phyloP scores from a whole-genome alignment of 2,329 filamentous ascomycete species.

The Periconia sp. region DNA sequence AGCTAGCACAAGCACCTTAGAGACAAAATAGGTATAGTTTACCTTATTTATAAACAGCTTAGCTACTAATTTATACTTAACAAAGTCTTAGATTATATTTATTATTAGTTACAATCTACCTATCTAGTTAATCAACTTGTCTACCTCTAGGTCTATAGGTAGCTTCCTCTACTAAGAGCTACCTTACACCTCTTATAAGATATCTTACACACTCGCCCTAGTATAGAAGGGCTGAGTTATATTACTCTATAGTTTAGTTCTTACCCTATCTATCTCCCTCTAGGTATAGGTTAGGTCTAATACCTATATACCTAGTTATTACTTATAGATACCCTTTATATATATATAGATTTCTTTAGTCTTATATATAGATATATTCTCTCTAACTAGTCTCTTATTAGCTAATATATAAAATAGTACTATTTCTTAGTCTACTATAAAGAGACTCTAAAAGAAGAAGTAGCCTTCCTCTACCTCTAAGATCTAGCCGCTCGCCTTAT shows the following conservation, averaged over 20 bases:
- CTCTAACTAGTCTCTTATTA: neutral
- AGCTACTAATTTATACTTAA: too few relatives aligned
- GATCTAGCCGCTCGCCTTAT: too few relatives aligned
- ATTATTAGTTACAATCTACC: too few relatives aligned
- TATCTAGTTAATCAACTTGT: neutral
- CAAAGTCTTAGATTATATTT: too few relatives aligned
- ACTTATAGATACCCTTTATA: neutral
- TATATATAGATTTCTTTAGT: neutral
- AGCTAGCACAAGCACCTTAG: too few relatives aligned
- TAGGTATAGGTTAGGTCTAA: neutral
- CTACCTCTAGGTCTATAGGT: neutral
- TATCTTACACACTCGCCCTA: neutral
- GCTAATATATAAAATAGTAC: neutral
- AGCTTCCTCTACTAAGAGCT: neutral
- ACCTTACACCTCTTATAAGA: neutral
- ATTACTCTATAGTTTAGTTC: neutral
- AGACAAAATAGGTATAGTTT: neutral
- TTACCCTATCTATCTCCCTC: neutral
- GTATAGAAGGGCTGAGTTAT: neutral
- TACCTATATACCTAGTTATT: neutral
- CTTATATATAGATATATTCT: neutral
- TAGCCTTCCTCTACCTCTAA: too few relatives aligned
- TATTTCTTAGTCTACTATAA: neutral
- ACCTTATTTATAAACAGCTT: neutral
- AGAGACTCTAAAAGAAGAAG: neutral